Evolutionary conservation across 1,284 basidiomycete genomes (phyloP), one percentile per base, ranked within the genome.

Genomic region (Cryptococcus sp.): DNA sequence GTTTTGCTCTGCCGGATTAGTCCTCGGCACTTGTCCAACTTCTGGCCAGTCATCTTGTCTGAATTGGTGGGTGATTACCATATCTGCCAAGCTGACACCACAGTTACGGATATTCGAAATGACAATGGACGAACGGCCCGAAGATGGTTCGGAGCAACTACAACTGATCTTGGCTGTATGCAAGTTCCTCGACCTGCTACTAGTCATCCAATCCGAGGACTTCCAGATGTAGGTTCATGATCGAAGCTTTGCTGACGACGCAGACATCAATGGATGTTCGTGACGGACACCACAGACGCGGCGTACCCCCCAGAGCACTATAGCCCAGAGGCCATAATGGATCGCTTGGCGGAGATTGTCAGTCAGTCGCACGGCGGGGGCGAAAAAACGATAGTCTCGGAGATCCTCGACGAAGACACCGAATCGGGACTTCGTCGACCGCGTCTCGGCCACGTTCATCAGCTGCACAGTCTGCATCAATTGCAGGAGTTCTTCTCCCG

Each of bases 261-360:
- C 65, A 96, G 93, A 66, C 91, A 99, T 76, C 93, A 99, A 82
- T 99, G 96, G 95, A 90, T 97, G 69, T 99, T 99, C 73, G 87
- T 98, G 55, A 96, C 93, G 0, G 96, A 99, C 76, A 98, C 95
- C 0, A 90, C 94, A 5, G 96, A 99, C 71, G 93, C 94, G 0
- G 85, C 93, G 13, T 93, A 93, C 75, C 88, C 88, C 8, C 88
- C 91, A 0, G 88, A 93, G 64, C 83, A 87, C 47, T 93, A 89
- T 85, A 80, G 81, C 47, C 88, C 94, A 1, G 88, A 91, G 63
- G 89, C 92, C 1, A 86, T 98, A 79, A 85, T 98, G 75, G 95
- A 99, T 74, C 88, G 89, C 47, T 81, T 98, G 0, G 87, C 91
- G n/a, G 90, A 93, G 65, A 85, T 91, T 42, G 84, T 88, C 15